Conservation (phyloP, 345 rosid species). For the Camelina sativa region DNA sequence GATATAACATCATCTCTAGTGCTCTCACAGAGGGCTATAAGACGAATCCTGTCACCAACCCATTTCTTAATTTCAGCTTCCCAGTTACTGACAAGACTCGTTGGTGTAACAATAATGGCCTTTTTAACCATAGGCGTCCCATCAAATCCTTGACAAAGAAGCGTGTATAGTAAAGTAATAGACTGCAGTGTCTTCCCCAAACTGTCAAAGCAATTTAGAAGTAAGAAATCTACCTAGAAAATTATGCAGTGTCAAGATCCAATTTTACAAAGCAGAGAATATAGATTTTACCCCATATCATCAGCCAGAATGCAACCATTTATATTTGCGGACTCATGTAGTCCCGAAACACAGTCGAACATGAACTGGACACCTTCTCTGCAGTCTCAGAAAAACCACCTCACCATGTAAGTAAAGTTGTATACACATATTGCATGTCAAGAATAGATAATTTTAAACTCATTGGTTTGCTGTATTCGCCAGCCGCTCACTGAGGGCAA, state of each 20-base stretch:
- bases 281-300: conserved; percentile 88
- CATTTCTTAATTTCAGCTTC: conserved; percentile 96
- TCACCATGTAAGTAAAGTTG: conserved; percentile 32
- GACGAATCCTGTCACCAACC: conserved; percentile 90
- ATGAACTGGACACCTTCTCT: conserved; percentile 99
- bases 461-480: not conserved
- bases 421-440: conserved; percentile 13
- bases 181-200: conserved; percentile 99
- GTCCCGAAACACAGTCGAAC: conserved; percentile 94
- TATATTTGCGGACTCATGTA: conserved; percentile 58
- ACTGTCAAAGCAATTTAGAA: conserved; percentile 54
- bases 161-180: conserved; percentile 84
- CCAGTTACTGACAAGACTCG: conserved; percentile 99
- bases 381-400: conserved; percentile 45
- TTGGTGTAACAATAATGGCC: conserved; percentile 94
- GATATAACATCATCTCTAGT: conserved; percentile 88
- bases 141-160: conserved; percentile 89
- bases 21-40: conserved; percentile 95
- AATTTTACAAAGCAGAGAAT: conserved; percentile 28
- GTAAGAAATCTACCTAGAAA: conserved; percentile 14
- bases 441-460: conserved; percentile 9
- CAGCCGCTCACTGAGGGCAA: conserved; percentile 2
- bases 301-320: conserved; percentile 97
- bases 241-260: not conserved
- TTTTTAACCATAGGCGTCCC: conserved; percentile 93